Percentiles rank a stretch among this genome's conserved stretches.
Evolutionary conservation across 1,284 basidiomycete species (phyloP).

Genomic region (Trametes sp.): DNA sequence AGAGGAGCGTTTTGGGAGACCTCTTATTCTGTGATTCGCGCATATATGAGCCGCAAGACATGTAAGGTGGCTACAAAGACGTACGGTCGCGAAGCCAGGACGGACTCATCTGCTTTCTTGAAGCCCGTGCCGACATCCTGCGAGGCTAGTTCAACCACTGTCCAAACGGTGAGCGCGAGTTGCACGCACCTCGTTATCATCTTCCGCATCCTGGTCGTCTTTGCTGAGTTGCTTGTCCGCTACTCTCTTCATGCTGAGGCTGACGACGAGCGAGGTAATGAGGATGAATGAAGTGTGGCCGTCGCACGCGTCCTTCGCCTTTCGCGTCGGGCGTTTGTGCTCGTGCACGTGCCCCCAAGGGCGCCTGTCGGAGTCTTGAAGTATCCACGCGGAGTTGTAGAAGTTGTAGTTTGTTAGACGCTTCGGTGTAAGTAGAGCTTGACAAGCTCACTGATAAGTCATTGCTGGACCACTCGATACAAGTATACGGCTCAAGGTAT

Average conservation of each 20-base stretch:
- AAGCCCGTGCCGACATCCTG: conserved; percentile 58
- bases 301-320: conserved; percentile 16
- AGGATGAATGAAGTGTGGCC: background rate
- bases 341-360: conserved; percentile 3
- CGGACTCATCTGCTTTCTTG: conserved; percentile 61
- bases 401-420: too few relatives aligned
- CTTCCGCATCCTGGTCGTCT: conserved; percentile 55
- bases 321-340: background rate
- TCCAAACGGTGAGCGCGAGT: background rate
- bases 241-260: conserved; percentile 67
- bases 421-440: too few relatives aligned
- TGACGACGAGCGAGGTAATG: background rate
- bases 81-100: conserved; percentile 59
- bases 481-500: too few relatives aligned
- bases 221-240: conserved; percentile 79
- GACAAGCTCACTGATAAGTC: too few relatives aligned
- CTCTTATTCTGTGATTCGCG: conserved; percentile 57
- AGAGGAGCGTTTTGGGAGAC: conserved; percentile 57
- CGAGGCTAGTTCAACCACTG: conserved; percentile 4
- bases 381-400: background rate
- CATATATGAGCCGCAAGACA: conserved; percentile 3
- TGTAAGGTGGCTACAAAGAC: conserved; percentile 33
- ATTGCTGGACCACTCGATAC: too few relatives aligned
- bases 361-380: background rate
- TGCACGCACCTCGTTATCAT: conserved; percentile 44